These are phyloP conservation scores for Saccharum spontaneum DNA, from an alignment of 176 grass and related monocot species.

Conservation along the genomic window DNA sequence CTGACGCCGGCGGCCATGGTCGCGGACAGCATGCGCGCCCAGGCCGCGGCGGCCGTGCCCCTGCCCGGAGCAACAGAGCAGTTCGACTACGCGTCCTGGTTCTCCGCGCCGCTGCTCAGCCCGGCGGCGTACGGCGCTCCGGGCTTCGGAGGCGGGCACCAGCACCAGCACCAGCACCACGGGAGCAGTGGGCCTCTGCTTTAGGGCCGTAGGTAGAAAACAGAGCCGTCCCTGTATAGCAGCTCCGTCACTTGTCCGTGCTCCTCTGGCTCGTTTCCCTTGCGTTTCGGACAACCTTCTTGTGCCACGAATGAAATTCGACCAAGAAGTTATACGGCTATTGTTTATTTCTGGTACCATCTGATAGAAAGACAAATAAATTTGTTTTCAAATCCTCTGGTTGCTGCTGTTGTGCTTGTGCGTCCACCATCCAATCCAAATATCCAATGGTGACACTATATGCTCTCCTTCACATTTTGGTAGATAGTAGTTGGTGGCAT, in stretches of 20 bases:
- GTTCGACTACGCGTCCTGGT: slow-evolving; percentile 52
- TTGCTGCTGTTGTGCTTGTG: not conserved
- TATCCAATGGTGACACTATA: too few relatives aligned
- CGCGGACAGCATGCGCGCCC: not conserved
- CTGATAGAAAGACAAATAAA: not conserved
- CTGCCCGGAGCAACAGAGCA: not conserved
- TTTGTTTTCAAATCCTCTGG: too few relatives aligned
- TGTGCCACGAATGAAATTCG: not conserved
- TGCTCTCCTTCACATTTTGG: too few relatives aligned
- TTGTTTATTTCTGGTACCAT: not conserved
- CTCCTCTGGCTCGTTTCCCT: not conserved
- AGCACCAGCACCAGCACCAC: not conserved
- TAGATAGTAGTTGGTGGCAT: not conserved
- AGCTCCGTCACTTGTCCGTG: not conserved
- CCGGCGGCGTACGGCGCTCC: slow-evolving; percentile 45
- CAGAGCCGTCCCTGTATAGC: not conserved
- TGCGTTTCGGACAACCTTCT: too few relatives aligned
- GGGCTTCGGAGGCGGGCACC: not conserved
- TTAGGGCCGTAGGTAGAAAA: not conserved
- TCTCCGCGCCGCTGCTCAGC: slow-evolving; percentile 53
- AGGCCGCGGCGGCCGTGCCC: not conserved
- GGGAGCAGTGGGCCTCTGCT: not conserved
- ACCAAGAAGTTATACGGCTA: not conserved
- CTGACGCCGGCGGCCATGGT: not conserved
- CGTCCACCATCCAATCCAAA: not conserved